Evolutionary conservation across 257 asterid species (phyloP).

Genomic region (Solanum sparsipilum): DNA sequence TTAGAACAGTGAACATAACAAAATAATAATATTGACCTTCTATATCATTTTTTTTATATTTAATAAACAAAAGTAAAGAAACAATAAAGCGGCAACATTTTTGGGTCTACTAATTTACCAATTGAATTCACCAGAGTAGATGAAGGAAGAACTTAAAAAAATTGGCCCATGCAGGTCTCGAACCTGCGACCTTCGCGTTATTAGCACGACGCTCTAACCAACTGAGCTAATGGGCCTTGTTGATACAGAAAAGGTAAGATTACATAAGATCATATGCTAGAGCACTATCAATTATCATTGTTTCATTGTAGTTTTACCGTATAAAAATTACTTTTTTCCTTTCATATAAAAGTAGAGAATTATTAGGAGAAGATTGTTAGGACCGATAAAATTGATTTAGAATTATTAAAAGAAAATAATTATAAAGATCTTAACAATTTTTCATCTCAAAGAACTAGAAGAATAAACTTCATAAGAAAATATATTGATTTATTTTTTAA

Average conservation of each 20-base stretch:
- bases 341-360: neutral
- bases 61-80: too few species aligned
- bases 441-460: neutral
- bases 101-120: neutral
- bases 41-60: too few species aligned
- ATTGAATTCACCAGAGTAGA: neutral
- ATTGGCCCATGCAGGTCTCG: slow-evolving; percentile 32
- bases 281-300: neutral
- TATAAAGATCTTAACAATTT: too few species aligned
- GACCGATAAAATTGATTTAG: neutral
- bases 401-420: neutral
- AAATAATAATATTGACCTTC: too few species aligned
- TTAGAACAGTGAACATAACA: neutral
- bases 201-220: slow-evolving; percentile 31
- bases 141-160: neutral
- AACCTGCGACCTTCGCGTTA: slow-evolving; percentile 31
- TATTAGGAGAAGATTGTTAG: neutral
- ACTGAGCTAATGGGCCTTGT: neutral
- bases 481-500: neutral
- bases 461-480: neutral
- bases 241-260: neutral
- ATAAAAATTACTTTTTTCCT: neutral
- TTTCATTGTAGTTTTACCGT: neutral
- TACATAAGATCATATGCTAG: too few species aligned
- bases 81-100: neutral